Evolutionary conservation across 2,329 filamentous ascomycete genomes (phyloP), one percentile per base, ranked within the genome.

Genomic region (Coleophoma cylindrospora): DNA sequence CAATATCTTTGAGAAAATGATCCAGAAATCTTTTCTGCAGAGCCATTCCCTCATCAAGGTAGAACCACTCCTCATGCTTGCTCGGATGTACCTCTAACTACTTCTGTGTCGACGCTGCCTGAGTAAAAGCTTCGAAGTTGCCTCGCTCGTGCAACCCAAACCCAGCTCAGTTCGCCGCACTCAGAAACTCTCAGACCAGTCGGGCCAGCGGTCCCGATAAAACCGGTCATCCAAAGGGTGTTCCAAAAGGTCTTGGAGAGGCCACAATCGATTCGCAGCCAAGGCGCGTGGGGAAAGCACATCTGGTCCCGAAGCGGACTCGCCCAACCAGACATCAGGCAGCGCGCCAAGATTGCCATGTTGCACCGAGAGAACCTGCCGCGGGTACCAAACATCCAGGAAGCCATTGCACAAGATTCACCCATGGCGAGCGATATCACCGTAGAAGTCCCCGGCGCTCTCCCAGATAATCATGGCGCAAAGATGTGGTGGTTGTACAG

Each of bases 21-120:
- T 76, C 73, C 47, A 76, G 76, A 59, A 73, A 77, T 40, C 37
- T 6, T 1, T 56, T 51, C 9, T 62, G 52, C 1, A 76, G 62
- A 46, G 74, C 70, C 2, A 65, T 58, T 15, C 60, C 59, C 2
- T 64, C 59, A 14, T 68, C 60, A 0, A 58, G 56, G 10, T 61
- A 47, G 8, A 74, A 71, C 47, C 67, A 68, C 72, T 70, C 74
- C 49, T 74, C 73, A 51, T 74, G 70, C 5, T 60, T 62, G 12
- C 62, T 61, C 41, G 47, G 43, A 36, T 34, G 21, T 33, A 33
- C 19, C 17, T 27, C 17, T 34, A 37, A n/a, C 48, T 33, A 48
- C 34, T 40, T 47, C 15, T 32, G 33, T 14, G 46, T 13, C 3
- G 22, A 44, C 38, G 36, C 27, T 17, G 47, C 40, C 9, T 43